Evolutionary conservation across 441 rosid genomes (phyloP).

Genomic region (Euphorbia celastroides): DNA sequence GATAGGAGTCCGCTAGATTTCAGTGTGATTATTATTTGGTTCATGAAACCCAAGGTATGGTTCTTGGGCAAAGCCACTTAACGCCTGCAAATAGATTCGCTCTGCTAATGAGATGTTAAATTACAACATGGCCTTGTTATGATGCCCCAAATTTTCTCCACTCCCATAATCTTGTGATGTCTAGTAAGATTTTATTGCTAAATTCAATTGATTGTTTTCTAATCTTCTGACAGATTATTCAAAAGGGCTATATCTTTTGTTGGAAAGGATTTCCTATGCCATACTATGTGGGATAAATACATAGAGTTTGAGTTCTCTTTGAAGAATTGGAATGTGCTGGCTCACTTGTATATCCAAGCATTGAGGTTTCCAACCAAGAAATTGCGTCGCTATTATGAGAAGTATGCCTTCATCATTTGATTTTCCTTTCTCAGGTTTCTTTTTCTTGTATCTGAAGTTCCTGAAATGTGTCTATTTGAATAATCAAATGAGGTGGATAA

Average conservation of each 20-base stretch:
- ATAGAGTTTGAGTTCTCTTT: conserved; percentile 55
- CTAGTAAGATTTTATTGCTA: background rate
- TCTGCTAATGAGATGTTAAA: background rate
- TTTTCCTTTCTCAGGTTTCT: conserved; percentile 1
- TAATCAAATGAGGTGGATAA: background rate
- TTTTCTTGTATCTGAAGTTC: background rate
- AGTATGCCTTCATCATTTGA: conserved; percentile 34
- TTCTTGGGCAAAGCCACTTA: background rate
- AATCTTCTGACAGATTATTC: conserved; percentile 52
- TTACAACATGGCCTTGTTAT: background rate
- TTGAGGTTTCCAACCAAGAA: conserved; percentile 72
- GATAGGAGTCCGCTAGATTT: conserved; percentile 1
- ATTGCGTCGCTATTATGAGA: conserved; percentile 55
- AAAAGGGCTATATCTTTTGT: conserved; percentile 69
- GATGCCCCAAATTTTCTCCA: background rate
- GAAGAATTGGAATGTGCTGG: conserved; percentile 67
- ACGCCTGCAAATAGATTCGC: background rate
- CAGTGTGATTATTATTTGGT: background rate
- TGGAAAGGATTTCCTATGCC: conserved; percentile 76
- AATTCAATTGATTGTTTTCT: background rate
- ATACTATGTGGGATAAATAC: conserved; percentile 73
- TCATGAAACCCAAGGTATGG: conserved; percentile 1
- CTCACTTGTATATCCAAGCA: conserved; percentile 56
- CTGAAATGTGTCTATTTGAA: background rate
- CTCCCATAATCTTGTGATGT: background rate